Conservation (phyloP, 768 basidiomycete genomes). For the Floccularia luteovirens region DNA sequence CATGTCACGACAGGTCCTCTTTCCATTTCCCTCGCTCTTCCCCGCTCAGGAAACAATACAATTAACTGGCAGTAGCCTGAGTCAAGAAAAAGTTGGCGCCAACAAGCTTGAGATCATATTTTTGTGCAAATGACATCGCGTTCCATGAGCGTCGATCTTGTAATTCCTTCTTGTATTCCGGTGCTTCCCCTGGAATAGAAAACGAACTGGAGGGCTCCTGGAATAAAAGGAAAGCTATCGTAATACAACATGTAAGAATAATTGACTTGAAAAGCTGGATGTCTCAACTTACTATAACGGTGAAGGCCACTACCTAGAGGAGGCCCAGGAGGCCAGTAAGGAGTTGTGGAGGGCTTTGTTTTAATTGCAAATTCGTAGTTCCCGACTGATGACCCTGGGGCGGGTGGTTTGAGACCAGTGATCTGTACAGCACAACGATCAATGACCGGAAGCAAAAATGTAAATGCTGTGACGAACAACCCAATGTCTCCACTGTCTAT, state of each 20-base stretch:
- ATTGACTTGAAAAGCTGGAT: background rate
- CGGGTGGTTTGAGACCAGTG: slow-evolving; percentile 25
- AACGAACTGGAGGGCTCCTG: slow-evolving; percentile 42
- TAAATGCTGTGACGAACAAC: slow-evolving; percentile 24
- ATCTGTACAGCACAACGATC: slow-evolving; percentile 17
- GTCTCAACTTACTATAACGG: slow-evolving; percentile 39
- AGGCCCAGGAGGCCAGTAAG: slow-evolving; percentile 52
- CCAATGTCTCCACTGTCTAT: slow-evolving; percentile 50
- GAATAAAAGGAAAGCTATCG: slow-evolving; percentile 50
- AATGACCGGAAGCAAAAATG: background rate
- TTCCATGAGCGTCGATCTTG: slow-evolving; percentile 48
- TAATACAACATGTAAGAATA: background rate
- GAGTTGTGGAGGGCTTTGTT: slow-evolving; percentile 39
- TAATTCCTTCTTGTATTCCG: slow-evolving; percentile 34
- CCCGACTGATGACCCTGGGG: slow-evolving; percentile 14
- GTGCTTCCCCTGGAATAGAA: slow-evolving; percentile 31
- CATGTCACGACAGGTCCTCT: too few species aligned
- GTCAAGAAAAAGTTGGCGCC: slow-evolving; percentile 53
- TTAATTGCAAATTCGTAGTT: slow-evolving; percentile 28
- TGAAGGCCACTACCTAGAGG: slow-evolving; percentile 46
- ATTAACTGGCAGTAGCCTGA: too few species aligned
- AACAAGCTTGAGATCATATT: slow-evolving; percentile 45
- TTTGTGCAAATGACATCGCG: slow-evolving; percentile 41
- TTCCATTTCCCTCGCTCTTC: too few species aligned
- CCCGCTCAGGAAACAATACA: too few species aligned